A percentile compares a stretch with the other conserved stretches of the same genome.
Evolutionary conservation across 345 rosid genomes (phyloP).

Genomic region (Syzygium aqueum): DNA sequence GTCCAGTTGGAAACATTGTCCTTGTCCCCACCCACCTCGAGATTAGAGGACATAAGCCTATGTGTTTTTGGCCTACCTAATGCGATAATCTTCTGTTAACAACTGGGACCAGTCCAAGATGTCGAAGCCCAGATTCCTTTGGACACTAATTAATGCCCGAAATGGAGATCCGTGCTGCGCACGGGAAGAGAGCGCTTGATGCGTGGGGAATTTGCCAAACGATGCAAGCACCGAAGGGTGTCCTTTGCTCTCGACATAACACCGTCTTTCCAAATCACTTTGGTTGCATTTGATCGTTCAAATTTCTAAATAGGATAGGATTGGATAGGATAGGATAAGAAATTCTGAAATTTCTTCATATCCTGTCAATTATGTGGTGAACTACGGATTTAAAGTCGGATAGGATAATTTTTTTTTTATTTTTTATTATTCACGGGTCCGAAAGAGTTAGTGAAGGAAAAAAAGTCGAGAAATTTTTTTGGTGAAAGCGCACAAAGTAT

Average conservation of each 20-base stretch:
- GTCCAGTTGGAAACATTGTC: background rate
- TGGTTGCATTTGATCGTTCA: too few relatives aligned
- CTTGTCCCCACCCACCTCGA: background rate
- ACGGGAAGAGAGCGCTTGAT: background rate
- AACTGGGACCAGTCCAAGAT: background rate
- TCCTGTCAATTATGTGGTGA: too few relatives aligned
- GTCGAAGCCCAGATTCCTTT: background rate
- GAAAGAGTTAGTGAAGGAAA: too few relatives aligned
- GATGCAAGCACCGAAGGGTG: background rate
- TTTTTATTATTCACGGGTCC: too few relatives aligned
- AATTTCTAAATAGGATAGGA: too few relatives aligned
- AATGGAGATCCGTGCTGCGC: background rate
- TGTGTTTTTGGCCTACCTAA: background rate
- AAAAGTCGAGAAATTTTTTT: too few relatives aligned
- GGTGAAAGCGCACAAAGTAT: too few relatives aligned
- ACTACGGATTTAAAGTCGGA: too few relatives aligned
- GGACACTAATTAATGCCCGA: background rate
- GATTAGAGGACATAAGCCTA: background rate
- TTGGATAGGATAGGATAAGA: too few relatives aligned
- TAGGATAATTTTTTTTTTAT: too few relatives aligned
- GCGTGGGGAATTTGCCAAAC: background rate
- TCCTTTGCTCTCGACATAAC: background rate
- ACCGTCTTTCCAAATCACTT: background rate
- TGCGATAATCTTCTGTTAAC: background rate
- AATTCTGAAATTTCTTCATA: too few relatives aligned